Conservation (phyloP, 2,329 filamentous ascomycete genomes). For the Xylariales sp. region DNA sequence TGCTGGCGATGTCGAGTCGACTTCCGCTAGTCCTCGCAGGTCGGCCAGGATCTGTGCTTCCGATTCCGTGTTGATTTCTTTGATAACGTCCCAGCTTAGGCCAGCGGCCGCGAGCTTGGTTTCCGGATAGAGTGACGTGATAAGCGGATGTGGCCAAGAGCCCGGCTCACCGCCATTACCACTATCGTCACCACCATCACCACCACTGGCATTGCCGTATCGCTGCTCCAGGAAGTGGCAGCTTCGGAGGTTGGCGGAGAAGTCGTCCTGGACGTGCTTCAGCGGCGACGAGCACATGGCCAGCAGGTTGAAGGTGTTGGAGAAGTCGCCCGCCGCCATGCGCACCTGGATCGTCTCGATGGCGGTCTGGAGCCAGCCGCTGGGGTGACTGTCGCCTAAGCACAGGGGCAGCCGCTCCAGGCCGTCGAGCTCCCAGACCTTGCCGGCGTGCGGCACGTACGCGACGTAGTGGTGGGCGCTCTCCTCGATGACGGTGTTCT, state of each 20-base stretch:
- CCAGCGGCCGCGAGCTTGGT: slow-evolving; percentile 10
- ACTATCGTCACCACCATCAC: too few species aligned
- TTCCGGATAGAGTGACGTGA: slow-evolving; percentile 11
- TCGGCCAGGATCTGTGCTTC: too few species aligned
- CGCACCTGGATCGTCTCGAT: slow-evolving; percentile 60
- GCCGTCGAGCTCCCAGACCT: slow-evolving; percentile 87
- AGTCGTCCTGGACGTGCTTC: slow-evolving; percentile 38
- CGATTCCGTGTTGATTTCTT: too few species aligned
- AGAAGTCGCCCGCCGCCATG: slow-evolving; percentile 58
- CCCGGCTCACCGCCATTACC: slow-evolving; percentile 29
- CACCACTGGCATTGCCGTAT: slow-evolving; percentile 23
- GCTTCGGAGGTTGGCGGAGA: slow-evolving; percentile 37
- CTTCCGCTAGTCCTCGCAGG: slow-evolving; percentile 2
- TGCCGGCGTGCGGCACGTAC: slow-evolving; percentile 70
- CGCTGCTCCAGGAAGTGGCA: slow-evolving; percentile 29
- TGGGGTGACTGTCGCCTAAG: slow-evolving; percentile 43
- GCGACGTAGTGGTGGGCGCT: slow-evolving; percentile 83
- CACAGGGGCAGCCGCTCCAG: slow-evolving; percentile 66
- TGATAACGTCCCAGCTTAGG: slow-evolving; percentile 7
- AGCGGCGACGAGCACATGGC: slow-evolving; percentile 68
- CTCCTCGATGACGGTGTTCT: slow-evolving; percentile 36
- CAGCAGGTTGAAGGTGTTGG: slow-evolving; percentile 73
- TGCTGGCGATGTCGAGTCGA: too few species aligned
- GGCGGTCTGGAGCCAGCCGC: slow-evolving; percentile 65
- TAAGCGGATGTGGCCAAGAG: slow-evolving; percentile 21